Base-by-base conservation (phyloP, 2,329 filamentous ascomycete species). In the Aspergillus oerlinghausenensis region DNA sequence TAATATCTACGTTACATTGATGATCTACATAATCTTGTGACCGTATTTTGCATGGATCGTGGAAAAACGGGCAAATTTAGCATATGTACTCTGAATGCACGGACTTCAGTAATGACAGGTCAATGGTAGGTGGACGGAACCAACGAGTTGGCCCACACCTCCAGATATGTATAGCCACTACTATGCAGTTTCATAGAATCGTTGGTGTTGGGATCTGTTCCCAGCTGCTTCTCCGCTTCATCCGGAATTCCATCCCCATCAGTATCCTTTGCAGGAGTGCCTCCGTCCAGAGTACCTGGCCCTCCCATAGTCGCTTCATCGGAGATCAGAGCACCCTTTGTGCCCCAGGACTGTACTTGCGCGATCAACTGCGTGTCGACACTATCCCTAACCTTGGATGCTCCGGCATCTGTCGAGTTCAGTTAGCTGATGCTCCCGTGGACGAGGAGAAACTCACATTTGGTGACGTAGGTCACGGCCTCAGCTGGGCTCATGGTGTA, bases 211-310 rank as follows among this genome's bases (percentile, higher is more conserved):
- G 56, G 60, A 49, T 62, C 60, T 11, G 56, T 62, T 38, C 58
- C 58, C 17, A 62, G 28, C 23, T 57, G 35, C n/a, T 32, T 47
- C 51, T 62, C 60, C 9, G 50, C 58, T 54, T 57, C 58, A 28
- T 62, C 55, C 6, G 60, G 60, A 17, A 62, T 62, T 3, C 60
- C 60, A 49, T 62, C 60, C 25, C 60, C 58, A 43, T 62, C 60
- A 17, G 55, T 60, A 43, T 62, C 60, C 5, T 50, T 55, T 3
- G 47, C 47, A 3, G 55, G 11, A 8, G 50, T 48, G 2, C 60
- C 58, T 29, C 56, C 50, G 17, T 62, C 50, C n/a, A 62, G 50
- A 42, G 60, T 54, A 1, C 60, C 60, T 1, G 56, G 45, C 4
- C 60, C 58, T 19, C 60, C 58, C 56, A 62, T 59, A 10, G 51